Conservation (phyloP, 2,329 filamentous ascomycete genomes). For the Dothistroma septosporum region DNA sequence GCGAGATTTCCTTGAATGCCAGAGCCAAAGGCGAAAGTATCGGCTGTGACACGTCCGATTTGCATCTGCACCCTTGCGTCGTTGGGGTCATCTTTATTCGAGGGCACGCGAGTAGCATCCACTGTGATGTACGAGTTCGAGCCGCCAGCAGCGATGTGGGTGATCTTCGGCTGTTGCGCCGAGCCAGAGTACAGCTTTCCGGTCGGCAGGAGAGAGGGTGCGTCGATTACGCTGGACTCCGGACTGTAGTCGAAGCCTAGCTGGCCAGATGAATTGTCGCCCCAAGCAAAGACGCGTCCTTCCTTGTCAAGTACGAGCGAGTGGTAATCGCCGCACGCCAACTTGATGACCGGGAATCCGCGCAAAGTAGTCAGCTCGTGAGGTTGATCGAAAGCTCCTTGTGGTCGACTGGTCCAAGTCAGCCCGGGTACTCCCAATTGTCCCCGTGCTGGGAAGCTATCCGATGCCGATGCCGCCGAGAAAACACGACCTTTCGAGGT, state of each 20-base stretch:
- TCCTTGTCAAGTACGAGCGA: conserved; percentile 72
- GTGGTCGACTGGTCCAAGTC: conserved; percentile 71
- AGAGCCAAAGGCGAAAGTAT: conserved; percentile 82
- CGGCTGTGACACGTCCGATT: conserved; percentile 59
- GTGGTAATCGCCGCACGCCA: conserved; percentile 84
- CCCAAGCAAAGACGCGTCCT: conserved; percentile 79
- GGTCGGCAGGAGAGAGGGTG: conserved; percentile 66
- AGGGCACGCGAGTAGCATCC: conserved; percentile 63
- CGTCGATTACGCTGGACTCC: conserved; percentile 60
- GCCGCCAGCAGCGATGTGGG: conserved; percentile 77
- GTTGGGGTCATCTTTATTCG: conserved; percentile 33
- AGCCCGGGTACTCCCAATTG: conserved; percentile 84
- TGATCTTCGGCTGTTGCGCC: conserved; percentile 62
- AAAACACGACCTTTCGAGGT: conserved; percentile 84
- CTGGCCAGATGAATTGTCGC: conserved; percentile 88
- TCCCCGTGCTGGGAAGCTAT: conserved; percentile 73
- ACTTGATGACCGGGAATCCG: conserved; percentile 65
- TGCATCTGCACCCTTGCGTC: conserved; percentile 37
- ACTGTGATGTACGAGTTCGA: conserved; percentile 82
- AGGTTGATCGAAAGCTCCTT: conserved; percentile 73
- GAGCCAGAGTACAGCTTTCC: conserved; percentile 68
- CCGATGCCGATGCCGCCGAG: conserved; percentile 75
- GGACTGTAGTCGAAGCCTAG: conserved; percentile 71
- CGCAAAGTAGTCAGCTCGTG: conserved; percentile 72
- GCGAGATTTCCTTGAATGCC: conserved; percentile 81